Base-by-base conservation (phyloP, 2,329 filamentous ascomycete species). In the Colletotrichum filicis region DNA sequence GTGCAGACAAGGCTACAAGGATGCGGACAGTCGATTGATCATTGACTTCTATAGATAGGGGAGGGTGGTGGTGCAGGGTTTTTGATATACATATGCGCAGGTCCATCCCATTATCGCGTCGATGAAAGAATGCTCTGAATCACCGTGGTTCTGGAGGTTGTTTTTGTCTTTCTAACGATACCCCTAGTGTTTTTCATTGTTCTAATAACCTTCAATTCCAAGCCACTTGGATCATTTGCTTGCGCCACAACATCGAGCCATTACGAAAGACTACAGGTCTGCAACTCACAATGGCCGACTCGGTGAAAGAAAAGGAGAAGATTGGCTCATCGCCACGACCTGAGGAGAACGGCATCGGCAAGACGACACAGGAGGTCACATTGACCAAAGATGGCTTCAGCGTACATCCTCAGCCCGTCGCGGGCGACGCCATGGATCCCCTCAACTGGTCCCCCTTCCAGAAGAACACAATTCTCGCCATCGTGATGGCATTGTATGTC, bases 401-500 rank as follows among this genome's bases (percentile, higher is more conserved):
- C 79, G 83, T 83, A 59, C 75, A 84, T 82, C 76, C 79, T 3
- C 79, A 81, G 56, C 79, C 79, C 24, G 74, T 78, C 61, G 74
- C 76, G 24, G 76, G 80, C 26, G 87, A 89, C 74, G 76, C 81
- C 1, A 79, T 89, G 24, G 88, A 90, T 75, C 88, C 88, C n/a
- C 79, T 90, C 62, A 90, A 89, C 75, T 90, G 87, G 87, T 80
- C 85, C 0, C 76, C 71, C 3, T 60, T 80, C 11, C 84, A 85
- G 74, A 90, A 90, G 76, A 82, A 88, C 77, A 77, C 76, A 2
- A 86, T 88, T 56, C 79, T 90, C 3, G 81, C 81, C 3, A 87
- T 90, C 71, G 85, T 89, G 19, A 89, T 89, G 87, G 79, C 85
- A 42, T 83, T 87, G 84, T 89, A 82, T 66, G 83, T 79, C 37